phyloP scores from a whole-genome alignment of 768 basidiomycete genomes.

The Calocybe indica region DNA sequence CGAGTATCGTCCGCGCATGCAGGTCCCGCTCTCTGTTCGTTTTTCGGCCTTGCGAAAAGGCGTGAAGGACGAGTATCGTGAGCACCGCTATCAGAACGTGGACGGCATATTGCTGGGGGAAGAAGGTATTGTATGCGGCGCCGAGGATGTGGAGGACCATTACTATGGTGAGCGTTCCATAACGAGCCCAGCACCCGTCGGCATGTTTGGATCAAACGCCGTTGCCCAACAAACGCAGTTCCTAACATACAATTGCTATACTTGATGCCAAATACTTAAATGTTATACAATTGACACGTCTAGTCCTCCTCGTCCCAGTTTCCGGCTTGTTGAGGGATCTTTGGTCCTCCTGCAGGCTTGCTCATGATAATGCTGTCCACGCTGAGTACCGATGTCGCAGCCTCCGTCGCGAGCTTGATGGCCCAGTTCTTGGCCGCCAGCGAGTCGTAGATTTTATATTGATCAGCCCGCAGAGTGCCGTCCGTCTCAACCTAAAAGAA shows the following conservation, averaged over 20 bases:
- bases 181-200: too few species aligned
- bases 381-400: constrained; percentile 83
- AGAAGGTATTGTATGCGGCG: constrained; percentile 30
- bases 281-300: not conserved
- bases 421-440: constrained; percentile 89
- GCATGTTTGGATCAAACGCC: too few species aligned
- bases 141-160: constrained; percentile 54
- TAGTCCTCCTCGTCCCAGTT: constrained; percentile 82
- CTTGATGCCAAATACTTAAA: too few species aligned
- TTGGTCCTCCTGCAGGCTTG: constrained; percentile 87
- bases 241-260: too few species aligned
- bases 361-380: constrained; percentile 99
- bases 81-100: constrained; percentile 43
- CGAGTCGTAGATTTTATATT: constrained; percentile 77
- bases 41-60: constrained; percentile 63
- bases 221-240: not conserved
- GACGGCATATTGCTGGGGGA: constrained; percentile 53
- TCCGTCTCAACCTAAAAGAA: constrained; percentile 61
- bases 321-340: constrained; percentile 79
- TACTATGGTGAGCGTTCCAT: not conserved
- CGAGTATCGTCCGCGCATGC: constrained; percentile 62
- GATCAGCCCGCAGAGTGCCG: constrained; percentile 61
- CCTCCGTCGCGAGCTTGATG: constrained; percentile 84
- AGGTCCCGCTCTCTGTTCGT: constrained; percentile 72
- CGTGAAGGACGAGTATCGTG: constrained; percentile 40